Evolutionary conservation across 2,329 filamentous ascomycete genomes (phyloP), one percentile per base, ranked within the genome.

Genomic region (Cladosporium halotolerans): DNA sequence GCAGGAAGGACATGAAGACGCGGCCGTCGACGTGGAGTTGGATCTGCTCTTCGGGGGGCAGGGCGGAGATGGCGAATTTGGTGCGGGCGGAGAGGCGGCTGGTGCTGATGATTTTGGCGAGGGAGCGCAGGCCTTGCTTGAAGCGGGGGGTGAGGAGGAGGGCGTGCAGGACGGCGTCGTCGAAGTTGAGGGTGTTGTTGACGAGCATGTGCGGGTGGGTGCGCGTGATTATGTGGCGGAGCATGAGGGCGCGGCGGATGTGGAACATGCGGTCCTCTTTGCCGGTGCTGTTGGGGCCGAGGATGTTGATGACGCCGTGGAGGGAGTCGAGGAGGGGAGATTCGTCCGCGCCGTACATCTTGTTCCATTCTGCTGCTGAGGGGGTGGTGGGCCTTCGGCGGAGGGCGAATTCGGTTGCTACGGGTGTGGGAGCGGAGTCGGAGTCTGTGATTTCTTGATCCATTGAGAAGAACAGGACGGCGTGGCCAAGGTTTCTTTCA

Each of bases 41-140:
- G 13, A 69, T 66, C 49, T 68, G 66, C 55, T 68, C 65, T 52
- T 68, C 66, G 7, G 67, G 65, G 2, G 67, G 67, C 3, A 69
- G 54, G 1, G 66, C 64, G 9, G 65, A 59, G 9, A 68, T 60
- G 52, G 67, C 65, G 52, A 69, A 69, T 49, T 65, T 67, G 13
- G 53, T 62, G n/a, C 62, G 58, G 36, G 59, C 58, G 3, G 66
- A 64, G 10, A 69, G 60, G 5, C 65, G 61, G 49, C 60, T 63
- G 2, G 66, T 68, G 60, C 65, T 65, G 44, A 69, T 57, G 46
- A 69, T 68, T 56, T 66, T 67, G 50, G 65, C 62, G 2, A 69
- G 60, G 8, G 65, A 68, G 8, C 63, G 58, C 7, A 68, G 55
- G 33, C 67, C 67, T 49, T 68, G 65, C 49, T 66, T 66, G 58